Evolutionary conservation across 2,329 filamentous ascomycete species (phyloP).

Genomic region (Venturia pyrina): DNA sequence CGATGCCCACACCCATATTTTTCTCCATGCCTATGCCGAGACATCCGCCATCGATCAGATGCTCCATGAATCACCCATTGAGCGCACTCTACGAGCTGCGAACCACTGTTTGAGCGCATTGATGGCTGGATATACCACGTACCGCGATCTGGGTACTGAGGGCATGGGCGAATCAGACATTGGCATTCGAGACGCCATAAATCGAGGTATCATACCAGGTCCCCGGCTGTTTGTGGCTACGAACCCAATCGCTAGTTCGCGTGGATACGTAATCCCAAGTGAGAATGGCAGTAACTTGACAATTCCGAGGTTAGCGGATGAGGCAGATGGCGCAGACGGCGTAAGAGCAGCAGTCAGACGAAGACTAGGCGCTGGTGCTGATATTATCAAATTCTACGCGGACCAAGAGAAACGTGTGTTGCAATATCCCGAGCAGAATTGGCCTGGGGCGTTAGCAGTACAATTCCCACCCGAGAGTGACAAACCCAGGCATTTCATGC

Average conservation of each 20-base stretch:
- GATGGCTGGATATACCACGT: constrained; percentile 4
- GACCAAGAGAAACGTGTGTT: constrained; percentile 22
- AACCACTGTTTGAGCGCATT: not conserved
- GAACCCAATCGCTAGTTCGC: not conserved
- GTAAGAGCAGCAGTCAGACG: constrained; percentile 25
- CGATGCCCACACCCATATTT: not conserved
- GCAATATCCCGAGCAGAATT: constrained; percentile 18
- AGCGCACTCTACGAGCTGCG: not conserved
- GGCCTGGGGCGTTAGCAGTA: constrained; percentile 17
- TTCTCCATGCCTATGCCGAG: not conserved
- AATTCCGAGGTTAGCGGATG: not conserved
- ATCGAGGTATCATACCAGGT: not conserved
- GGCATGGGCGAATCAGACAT: constrained; percentile 1
- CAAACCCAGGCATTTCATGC: not conserved
- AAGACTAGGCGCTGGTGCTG: constrained; percentile 23
- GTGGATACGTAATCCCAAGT: not conserved
- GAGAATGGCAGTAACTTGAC: not conserved
- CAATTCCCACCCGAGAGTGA: constrained; percentile 13
- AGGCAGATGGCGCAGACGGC: constrained; percentile 35
- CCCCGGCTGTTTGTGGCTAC: not conserved
- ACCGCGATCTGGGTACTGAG: not conserved
- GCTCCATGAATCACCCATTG: not conserved
- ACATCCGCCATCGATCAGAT: not conserved
- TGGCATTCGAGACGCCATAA: not conserved
- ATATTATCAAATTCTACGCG: constrained; percentile 25